Evolutionary conservation across 1,284 basidiomycete genomes (phyloP), one percentile per base, ranked within the genome.

Genomic region (Cystobasidiaceae sp.): DNA sequence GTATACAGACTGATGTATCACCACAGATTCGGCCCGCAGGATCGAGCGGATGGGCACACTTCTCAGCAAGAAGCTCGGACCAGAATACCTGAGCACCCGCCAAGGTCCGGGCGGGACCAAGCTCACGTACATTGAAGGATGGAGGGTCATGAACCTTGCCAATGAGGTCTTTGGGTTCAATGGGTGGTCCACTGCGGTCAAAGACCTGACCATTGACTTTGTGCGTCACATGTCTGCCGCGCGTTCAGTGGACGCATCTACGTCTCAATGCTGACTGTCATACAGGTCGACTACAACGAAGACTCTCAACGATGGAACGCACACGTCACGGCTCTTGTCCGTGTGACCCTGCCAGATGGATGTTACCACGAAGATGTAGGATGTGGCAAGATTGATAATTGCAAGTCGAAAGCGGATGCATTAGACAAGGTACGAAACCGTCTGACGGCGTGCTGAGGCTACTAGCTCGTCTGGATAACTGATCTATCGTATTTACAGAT

Each of bases 111-210:
- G 86, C 6, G 90, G 90, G 27, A 55, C 51, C 15, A 96, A 93
- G 77, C 79, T 98, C 60, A 93, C 90, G 7, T 98, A 98, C 74
- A 87, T 91, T 2, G 94, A 97, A 76, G 96, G 94, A 0, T 97
- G 93, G 93, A 93, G 92, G 79, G 86, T 91, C 33, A 92, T 97
- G 76, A 92, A 91, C 72, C 82, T 98, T 25, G 94, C 94, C 1
- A 98, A 98, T 76, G 93, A 98, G 72, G 89, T 98, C 37, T 98
- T 98, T 79, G 94, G 94, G 1, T 97, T 93, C 80, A 93, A 97
- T 70, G 96, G 96, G 9, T 98, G 94, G 94, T 91, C 87, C 58
- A 90, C 92, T 2, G 89, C 80, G 60, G 82, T 97, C 52, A 83
- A 89, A 60, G 87, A 78, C 55, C 45, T 17, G 45, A 46, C 45